Evolutionary conservation across 2,329 filamentous ascomycete species (phyloP), one percentile per base, ranked within the genome.

Genomic region (Alternaria triticimaculans): DNA sequence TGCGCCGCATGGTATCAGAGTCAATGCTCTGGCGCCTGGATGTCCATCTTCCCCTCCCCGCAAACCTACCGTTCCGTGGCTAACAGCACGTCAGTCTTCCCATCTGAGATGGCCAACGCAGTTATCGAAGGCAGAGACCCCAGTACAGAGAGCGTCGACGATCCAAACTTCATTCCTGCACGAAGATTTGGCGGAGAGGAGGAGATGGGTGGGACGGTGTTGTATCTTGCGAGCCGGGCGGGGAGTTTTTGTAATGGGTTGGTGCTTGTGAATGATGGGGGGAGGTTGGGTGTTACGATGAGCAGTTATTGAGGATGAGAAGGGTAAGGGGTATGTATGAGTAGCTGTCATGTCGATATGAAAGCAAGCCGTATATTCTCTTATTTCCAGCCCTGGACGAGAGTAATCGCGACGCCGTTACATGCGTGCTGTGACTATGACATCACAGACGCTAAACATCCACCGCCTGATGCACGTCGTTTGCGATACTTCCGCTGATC

Each of bases 1-100:
- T 63, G 81, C 66, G 18, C 76, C 59, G 58, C 80, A 72, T 56
- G 74, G 78, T 18, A 86, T 87, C 41, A 77, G 84, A 2, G 78
- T 80, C 2, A 87, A 87, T 69, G 78, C 81, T 2, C 79, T 86
- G 51, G 80, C 83, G 6, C 84, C 85, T 11, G 85, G 85, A 9
- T 60, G 64, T 64, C 23, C 54, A 53, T 65, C 26, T 12, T 3
- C 10, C 12, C 11, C 11, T 18, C 14, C 25, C 12, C 48, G 6
- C 25, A 50, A 20, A n/a, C 28, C 25, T 50, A 14, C 4, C 28
- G 9, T 4, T n/a, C 21, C 8, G n/a, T 56, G 18, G 62, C 26
- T 6, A 8, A 33, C 18, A 41, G 15, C 26, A 15, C 11, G 11
- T 18, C 55, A 70, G 65, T 58, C 25, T 70, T 64, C 30, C 65